Evolutionary conservation across 768 basidiomycete genomes (phyloP).

Genomic region (Xerocomus potaroensis): DNA sequence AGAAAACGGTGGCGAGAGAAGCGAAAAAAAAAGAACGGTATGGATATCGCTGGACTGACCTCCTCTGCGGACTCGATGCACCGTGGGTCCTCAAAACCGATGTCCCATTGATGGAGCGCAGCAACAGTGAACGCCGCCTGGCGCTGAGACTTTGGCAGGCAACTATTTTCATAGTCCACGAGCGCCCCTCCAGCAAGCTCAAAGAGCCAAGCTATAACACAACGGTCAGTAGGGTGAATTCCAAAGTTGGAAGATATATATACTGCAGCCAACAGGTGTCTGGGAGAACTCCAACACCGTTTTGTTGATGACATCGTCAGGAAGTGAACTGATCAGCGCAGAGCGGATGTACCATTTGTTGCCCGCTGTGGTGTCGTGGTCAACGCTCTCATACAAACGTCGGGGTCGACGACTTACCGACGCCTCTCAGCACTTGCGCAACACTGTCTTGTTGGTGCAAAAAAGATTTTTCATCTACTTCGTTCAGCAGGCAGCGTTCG

Average conservation of each 20-base stretch:
- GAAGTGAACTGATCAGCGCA: conserved; percentile 74
- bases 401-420: conserved; percentile 43
- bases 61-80: conserved; percentile 82
- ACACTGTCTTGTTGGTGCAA: conserved; percentile 89
- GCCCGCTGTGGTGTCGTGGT: conserved; percentile 46
- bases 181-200: conserved; percentile 85
- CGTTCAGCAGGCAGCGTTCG: conserved; percentile 80
- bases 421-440: conserved; percentile 83
- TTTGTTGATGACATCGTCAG: conserved; percentile 80
- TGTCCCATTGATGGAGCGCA: conserved; percentile 91
- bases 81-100: conserved; percentile 73
- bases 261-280: conserved; percentile 89
- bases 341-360: conserved; percentile 92
- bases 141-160: conserved; percentile 73
- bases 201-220: conserved; percentile 76
- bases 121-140: conserved; percentile 82
- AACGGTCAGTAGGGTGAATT: conserved; percentile 1
- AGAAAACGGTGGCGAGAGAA: background rate
- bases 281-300: conserved; percentile 79
- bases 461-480: conserved; percentile 88
- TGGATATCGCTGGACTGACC: conserved; percentile 35
- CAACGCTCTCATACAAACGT: background rate
- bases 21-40: background rate
- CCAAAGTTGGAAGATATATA: conserved; percentile 30
- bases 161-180: conserved; percentile 65